A percentile compares a stretch with the other conserved stretches of the same genome.
Evolutionary conservation across 495 filamentous ascomycete genomes (phyloP).

Genomic region (Penicillium chermesinum): DNA sequence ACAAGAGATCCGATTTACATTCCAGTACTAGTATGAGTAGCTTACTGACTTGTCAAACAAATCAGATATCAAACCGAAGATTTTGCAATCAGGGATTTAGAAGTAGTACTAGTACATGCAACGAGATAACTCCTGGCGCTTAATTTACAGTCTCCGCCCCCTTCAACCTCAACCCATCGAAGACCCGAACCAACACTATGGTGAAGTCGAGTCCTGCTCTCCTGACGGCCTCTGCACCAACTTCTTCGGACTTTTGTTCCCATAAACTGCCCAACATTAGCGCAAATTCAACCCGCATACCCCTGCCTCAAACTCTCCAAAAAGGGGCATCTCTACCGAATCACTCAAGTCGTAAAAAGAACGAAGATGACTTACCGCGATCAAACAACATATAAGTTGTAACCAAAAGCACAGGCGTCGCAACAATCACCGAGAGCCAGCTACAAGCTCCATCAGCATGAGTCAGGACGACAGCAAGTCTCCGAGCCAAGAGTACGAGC

Average conservation of each 20-base stretch:
- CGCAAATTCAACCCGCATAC: neutral
- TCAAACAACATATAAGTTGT: conserved; percentile 26
- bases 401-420: conserved; percentile 47
- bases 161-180: neutral
- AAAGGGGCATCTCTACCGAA: too few relatives aligned
- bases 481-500: neutral
- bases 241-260: conserved; percentile 12
- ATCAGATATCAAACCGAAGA: too few relatives aligned
- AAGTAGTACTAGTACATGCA: neutral
- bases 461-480: neutral
- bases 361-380: conserved; percentile 12
- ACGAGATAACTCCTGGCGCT: neutral
- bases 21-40: too few relatives aligned
- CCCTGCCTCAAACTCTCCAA: too few relatives aligned
- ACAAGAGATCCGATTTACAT: too few relatives aligned
- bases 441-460: conserved; percentile 19
- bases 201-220: neutral
- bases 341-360: too few relatives aligned
- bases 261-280: conserved; percentile 14
- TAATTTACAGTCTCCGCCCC: conserved; percentile 1
- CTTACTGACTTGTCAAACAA: too few relatives aligned
- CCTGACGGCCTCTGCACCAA: neutral
- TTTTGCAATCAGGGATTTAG: too few relatives aligned
- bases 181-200: neutral
- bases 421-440: conserved; percentile 48